Conservation (phyloP, 306 rosid genomes). For the Herpetospermum pedunculosum region DNA sequence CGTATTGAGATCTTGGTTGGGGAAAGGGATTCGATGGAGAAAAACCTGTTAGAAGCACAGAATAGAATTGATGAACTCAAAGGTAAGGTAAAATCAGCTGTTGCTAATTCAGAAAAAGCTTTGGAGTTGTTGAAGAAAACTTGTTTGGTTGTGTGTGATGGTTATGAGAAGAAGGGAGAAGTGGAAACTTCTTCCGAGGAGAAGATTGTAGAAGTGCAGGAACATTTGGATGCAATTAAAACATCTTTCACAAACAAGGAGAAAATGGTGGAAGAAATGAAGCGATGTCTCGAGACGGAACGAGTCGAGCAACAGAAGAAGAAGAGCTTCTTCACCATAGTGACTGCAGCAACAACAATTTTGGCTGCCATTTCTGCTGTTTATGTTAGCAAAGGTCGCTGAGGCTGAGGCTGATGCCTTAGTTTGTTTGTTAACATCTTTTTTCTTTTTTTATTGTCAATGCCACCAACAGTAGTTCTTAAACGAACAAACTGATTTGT, state of each 20-base stretch:
- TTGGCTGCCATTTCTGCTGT: slow-evolving; percentile 56
- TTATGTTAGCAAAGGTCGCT: slow-evolving; percentile 55
- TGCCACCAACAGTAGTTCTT: neutral
- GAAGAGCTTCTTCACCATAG: slow-evolving; percentile 45
- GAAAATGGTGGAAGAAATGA: slow-evolving; percentile 45
- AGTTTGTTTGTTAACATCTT: neutral
- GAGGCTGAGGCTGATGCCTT: neutral
- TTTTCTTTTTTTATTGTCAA: neutral
- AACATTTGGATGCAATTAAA: slow-evolving; percentile 53
- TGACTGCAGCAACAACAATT: slow-evolving; percentile 56
- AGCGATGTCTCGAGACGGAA: slow-evolving; percentile 24
- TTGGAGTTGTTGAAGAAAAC: slow-evolving; percentile 49
- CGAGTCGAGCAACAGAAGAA: slow-evolving; percentile 32
- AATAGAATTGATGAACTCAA: slow-evolving; percentile 24
- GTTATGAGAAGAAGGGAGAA: slow-evolving; percentile 18
- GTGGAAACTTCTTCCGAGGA: slow-evolving; percentile 17
- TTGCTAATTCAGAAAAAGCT: slow-evolving; percentile 25
- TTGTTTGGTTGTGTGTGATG: slow-evolving; percentile 21
- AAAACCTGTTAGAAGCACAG: slow-evolving; percentile 21
- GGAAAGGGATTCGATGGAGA: slow-evolving; percentile 32
- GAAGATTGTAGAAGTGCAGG: slow-evolving; percentile 30
- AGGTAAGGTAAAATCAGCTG: slow-evolving; percentile 28
- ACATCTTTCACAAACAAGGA: slow-evolving; percentile 50
- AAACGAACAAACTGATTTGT: neutral
- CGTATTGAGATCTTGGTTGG: slow-evolving; percentile 18